Evolutionary conservation across 2,329 filamentous ascomycete genomes (phyloP), one percentile per base, ranked within the genome.

Genomic region (Fusarium buharicum): DNA sequence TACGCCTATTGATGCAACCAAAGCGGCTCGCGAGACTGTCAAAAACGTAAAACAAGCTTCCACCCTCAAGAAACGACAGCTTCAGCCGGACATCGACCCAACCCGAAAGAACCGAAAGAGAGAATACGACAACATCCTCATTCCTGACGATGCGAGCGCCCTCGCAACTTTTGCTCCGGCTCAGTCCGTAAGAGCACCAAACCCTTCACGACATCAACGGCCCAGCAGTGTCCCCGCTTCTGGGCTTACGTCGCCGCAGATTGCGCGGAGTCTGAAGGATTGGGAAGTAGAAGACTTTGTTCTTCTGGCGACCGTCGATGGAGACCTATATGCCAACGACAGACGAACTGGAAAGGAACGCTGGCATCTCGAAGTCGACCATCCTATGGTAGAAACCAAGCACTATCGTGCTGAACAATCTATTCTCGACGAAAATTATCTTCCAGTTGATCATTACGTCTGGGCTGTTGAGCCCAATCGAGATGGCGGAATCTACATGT

Each of bases 201-300:
- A 69, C 78, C 79, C 86, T 87, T 87, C 87, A 87, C 84, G 86
- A 87, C 80, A 74, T 73, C 74, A 74, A 67, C 73, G 74, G 75
- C 75, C 81, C 74, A 81, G 82, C 76, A 86, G 84, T 79, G 84
- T 83, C 75, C 78, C 77, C 66, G 76, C 84, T 76, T 83, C 84
- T 76, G 88, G 87, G 72, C 83, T 90, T 78, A 86, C 90, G 82
- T 89, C 91, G 90, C 90, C 89, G 89, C 90, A 91, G 76, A 84
- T 85, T 90, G 94, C 93, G 93, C 93, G 94, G 88, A 96, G 90
- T 84, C 84, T 98, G 86, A 90, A 93, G 86, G 94, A 97, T 82
- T 98, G 94, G 94, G 92, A 97, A 90, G 93, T 97, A 81, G 94
- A 98, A 91, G 93, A 98, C 84, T 96, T 97, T 86, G 91, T 98